phyloP scores from a whole-genome alignment of 148 eudicot species.

The Rhododendron ovatum region DNA sequence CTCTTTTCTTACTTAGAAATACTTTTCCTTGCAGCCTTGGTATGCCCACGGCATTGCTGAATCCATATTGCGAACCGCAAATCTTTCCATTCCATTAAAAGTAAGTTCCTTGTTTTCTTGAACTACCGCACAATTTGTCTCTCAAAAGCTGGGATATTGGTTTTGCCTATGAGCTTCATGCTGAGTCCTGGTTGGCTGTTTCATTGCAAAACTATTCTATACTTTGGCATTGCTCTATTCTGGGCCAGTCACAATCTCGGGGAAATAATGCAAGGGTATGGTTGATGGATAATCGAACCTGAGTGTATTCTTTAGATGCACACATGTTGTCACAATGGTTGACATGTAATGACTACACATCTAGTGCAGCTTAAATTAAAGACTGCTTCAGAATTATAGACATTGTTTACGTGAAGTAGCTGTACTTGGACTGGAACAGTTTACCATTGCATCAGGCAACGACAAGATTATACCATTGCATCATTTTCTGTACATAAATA shows the following conservation, averaged over 20 bases:
- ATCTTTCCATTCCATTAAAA: slow-evolving; percentile 83
- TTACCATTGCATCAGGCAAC: neutral
- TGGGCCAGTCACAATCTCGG: neutral
- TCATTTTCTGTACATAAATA: neutral
- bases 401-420: neutral
- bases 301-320: neutral
- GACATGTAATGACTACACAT: neutral
- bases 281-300: neutral
- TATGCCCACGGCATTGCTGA: slow-evolving; percentile 98
- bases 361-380: neutral
- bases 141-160: neutral
- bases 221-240: neutral
- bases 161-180: neutral
- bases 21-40: slow-evolving; percentile 72
- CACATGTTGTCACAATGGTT: neutral
- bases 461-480: neutral
- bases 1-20: slow-evolving; percentile 5
- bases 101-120: slow-evolving; percentile 35
- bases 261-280: neutral
- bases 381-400: neutral
- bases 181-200: neutral
- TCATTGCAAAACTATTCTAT: neutral
- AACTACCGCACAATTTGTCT: slow-evolving; percentile 1
- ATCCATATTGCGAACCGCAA: slow-evolving; percentile 86
- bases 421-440: neutral